These are phyloP conservation scores for Botrytis medusae DNA, from an alignment of 2,329 filamentous ascomycete species.

Conservation along the genomic window DNA sequence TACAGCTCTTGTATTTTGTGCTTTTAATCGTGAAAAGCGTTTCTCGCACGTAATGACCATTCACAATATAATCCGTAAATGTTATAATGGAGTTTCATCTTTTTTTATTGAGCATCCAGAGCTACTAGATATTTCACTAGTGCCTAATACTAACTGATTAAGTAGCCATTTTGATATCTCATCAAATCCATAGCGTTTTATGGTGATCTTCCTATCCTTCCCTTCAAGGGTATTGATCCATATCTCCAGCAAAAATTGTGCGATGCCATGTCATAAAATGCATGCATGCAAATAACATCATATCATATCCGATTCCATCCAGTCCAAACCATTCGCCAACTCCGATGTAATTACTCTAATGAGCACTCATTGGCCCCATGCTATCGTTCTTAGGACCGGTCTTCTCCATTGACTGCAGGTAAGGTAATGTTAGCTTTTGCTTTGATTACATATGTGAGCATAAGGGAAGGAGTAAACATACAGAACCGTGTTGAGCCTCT, in stretches of 20 bases:
- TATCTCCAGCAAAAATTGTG: not conserved
- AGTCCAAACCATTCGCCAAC: conserved; percentile 13
- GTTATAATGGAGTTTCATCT: not conserved
- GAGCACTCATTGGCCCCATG: conserved; percentile 33
- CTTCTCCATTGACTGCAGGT: conserved; percentile 38
- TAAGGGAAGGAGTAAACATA: conserved; percentile 41
- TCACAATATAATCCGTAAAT: not conserved
- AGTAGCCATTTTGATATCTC: not conserved
- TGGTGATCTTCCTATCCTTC: not conserved
- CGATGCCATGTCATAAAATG: not conserved
- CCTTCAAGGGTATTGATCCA: not conserved
- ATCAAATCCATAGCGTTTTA: not conserved
- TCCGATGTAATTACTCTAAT: conserved; percentile 30
- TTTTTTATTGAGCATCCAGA: conserved; percentile 1
- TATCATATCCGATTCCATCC: conserved; percentile 8
- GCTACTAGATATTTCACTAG: not conserved
- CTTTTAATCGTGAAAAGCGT: not conserved
- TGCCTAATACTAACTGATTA: not conserved
- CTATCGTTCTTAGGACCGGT: conserved; percentile 40
- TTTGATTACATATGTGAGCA: not conserved
- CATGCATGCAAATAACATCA: conserved; percentile 5
- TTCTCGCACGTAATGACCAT: not conserved
- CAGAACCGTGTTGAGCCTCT: conserved; percentile 60
- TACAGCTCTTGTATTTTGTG: not conserved
- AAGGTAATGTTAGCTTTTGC: conserved; percentile 23